These are phyloP conservation scores for Oryza officinalis DNA, from an alignment of 176 grass and related monocot genomes.

Conservation along the genomic window DNA sequence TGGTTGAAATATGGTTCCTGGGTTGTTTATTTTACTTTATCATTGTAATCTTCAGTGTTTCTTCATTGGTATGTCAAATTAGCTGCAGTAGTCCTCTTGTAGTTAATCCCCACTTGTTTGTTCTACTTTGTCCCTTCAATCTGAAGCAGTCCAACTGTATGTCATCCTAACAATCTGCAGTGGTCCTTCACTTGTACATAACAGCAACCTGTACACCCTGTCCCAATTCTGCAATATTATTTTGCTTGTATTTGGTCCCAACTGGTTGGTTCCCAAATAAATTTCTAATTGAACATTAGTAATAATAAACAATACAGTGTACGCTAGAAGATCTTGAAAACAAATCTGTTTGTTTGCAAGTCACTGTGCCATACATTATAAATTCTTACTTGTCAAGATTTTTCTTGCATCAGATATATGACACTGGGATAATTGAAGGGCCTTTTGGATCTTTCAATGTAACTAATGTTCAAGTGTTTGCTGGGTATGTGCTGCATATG, in stretches of 20 bases:
- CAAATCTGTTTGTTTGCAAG: background rate
- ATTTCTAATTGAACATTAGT: background rate
- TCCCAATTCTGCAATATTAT: background rate
- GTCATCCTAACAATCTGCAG: background rate
- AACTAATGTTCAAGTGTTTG: conserved; percentile 86
- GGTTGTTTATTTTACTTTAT: background rate
- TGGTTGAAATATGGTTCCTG: conserved; percentile 10
- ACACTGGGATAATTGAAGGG: conserved; percentile 84
- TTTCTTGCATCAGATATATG: conserved; percentile 69
- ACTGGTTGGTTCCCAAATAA: background rate
- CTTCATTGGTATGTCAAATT: background rate
- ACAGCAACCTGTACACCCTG: background rate
- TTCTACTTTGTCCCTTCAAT: background rate
- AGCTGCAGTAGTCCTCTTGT: background rate
- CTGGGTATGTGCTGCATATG: conserved; percentile 86
- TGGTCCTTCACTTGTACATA: background rate
- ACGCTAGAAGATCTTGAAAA: background rate
- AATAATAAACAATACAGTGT: background rate
- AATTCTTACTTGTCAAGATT: conserved; percentile 3
- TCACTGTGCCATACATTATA: background rate
- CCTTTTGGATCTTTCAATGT: conserved; percentile 84
- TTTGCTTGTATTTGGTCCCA: background rate
- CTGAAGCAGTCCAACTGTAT: background rate
- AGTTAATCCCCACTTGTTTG: background rate
- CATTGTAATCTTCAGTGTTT: background rate